Conservation (phyloP, 306 rosid genomes). For the Erythrophleum fordii region DNA sequence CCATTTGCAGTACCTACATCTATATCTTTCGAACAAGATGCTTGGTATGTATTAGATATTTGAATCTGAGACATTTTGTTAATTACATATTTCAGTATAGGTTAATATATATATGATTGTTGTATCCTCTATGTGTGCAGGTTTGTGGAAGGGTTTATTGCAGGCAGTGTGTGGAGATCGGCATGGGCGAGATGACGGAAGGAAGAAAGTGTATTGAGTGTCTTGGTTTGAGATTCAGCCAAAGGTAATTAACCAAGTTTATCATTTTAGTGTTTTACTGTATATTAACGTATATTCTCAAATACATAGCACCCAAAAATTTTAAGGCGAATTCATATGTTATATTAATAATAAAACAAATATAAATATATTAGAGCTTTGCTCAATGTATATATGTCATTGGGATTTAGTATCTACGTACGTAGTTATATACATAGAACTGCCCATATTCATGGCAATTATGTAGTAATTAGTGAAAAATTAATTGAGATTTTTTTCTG, state of each 20-base stretch:
- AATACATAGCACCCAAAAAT: not conserved
- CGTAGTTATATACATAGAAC: no score
- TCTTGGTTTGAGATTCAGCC: constrained; percentile 85
- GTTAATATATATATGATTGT: not conserved
- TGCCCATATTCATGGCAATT: no score
- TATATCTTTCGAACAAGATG: constrained; percentile 80
- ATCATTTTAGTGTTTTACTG: not conserved
- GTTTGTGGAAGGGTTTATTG: constrained; percentile 95
- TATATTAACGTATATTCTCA: not conserved
- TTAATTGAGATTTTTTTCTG: not conserved
- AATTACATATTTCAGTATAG: not conserved
- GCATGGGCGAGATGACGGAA: constrained; percentile 91
- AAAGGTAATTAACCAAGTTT: constrained; percentile 58
- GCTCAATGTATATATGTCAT: no score
- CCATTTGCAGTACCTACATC: constrained; percentile 64
- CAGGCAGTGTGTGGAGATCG: constrained; percentile 66
- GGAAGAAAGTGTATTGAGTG: constrained; percentile 89
- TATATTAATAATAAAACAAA: no score
- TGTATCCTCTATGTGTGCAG: constrained; percentile 33
- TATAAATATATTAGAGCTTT: no score
- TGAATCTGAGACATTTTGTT: not conserved
- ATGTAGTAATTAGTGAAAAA: no score
- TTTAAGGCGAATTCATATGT: no score
- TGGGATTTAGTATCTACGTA: no score
- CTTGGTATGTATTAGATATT: constrained; percentile 49